Conservation (phyloP, 2,329 filamentous ascomycete species). For the Colletotrichum echinochloae region DNA sequence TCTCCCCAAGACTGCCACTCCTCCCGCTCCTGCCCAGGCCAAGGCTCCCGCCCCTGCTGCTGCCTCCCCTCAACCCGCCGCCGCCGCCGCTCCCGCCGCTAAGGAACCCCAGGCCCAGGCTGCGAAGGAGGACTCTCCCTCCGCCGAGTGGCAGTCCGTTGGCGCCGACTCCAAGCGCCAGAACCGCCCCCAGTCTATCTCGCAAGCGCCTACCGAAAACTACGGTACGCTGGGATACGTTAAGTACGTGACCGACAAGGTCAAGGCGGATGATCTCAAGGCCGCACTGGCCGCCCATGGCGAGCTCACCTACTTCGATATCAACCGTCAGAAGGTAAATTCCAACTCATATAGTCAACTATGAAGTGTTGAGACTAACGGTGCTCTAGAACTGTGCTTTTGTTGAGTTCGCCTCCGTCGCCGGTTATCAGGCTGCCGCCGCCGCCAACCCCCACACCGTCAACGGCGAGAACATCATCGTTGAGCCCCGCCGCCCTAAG, state of each 20-base stretch:
- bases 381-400: constrained; percentile 88
- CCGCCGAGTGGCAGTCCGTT: constrained; percentile 88
- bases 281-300: constrained; percentile 78
- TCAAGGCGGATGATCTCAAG: constrained; percentile 80
- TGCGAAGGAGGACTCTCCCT: constrained; percentile 63
- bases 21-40: constrained; percentile 63
- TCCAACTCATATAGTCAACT: neutral
- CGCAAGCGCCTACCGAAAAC: constrained; percentile 72
- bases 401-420: constrained; percentile 86
- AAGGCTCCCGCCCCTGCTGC: constrained; percentile 64
- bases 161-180: constrained; percentile 87
- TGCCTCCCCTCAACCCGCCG: constrained; percentile 53
- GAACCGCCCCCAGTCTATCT: constrained; percentile 76
- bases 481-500: constrained; percentile 90
- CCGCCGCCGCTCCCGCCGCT: constrained; percentile 56
- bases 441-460: constrained; percentile 88
- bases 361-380: constrained; percentile 42
- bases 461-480: constrained; percentile 82
- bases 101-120: constrained; percentile 51
- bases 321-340: constrained; percentile 85
- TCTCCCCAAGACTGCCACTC: constrained; percentile 68
- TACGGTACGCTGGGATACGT: constrained; percentile 89
- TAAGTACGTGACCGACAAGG: constrained; percentile 93
- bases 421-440: constrained; percentile 86
- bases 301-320: constrained; percentile 78